A percentile compares a stretch with the other conserved stretches of the same genome.
Conservation (phyloP, 345 rosid species). For the Clarkia xantiana region DNA sequence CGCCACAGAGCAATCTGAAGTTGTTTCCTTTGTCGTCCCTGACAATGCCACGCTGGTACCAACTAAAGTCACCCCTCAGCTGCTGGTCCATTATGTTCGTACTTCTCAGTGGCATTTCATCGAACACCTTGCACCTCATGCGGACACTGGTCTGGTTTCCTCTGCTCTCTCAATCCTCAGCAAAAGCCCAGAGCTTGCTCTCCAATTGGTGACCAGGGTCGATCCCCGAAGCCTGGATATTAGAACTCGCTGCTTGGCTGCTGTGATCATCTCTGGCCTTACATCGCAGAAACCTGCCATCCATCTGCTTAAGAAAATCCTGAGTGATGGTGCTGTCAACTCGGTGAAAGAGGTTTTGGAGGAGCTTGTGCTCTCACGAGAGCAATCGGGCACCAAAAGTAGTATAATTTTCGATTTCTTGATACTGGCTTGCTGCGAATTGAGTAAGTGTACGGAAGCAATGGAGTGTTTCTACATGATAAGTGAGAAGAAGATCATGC, state of each 20-base stretch:
- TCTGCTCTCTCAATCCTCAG: constrained; percentile 31
- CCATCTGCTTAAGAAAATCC: constrained; percentile 33
- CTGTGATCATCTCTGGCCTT: constrained; percentile 38
- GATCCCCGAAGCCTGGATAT: constrained; percentile 27
- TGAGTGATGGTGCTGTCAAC: constrained; percentile 10
- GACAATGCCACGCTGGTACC: background rate
- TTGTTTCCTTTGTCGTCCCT: background rate
- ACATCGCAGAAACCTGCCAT: constrained; percentile 42
- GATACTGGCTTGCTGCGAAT: constrained; percentile 48
- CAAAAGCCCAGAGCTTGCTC: constrained; percentile 46
- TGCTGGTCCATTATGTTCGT: constrained; percentile 13
- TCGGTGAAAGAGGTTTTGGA: constrained; percentile 29
- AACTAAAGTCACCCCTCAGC: constrained; percentile 5
- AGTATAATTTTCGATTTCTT: constrained; percentile 41
- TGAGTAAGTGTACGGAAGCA: constrained; percentile 49
- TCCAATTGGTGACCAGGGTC: constrained; percentile 29
- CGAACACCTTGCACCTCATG: constrained; percentile 36
- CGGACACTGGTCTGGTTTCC: constrained; percentile 31
- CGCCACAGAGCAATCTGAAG: constrained; percentile 10
- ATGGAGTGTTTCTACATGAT: constrained; percentile 48
- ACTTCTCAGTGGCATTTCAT: constrained; percentile 75
- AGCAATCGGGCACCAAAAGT: constrained; percentile 31
- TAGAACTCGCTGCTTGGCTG: constrained; percentile 45
- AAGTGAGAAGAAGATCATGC: constrained; percentile 52
- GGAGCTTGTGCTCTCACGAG: constrained; percentile 31